Evolutionary conservation across 495 filamentous ascomycete genomes (phyloP), one percentile per base, ranked within the genome.

Genomic region (Ramalina intermedia): DNA sequence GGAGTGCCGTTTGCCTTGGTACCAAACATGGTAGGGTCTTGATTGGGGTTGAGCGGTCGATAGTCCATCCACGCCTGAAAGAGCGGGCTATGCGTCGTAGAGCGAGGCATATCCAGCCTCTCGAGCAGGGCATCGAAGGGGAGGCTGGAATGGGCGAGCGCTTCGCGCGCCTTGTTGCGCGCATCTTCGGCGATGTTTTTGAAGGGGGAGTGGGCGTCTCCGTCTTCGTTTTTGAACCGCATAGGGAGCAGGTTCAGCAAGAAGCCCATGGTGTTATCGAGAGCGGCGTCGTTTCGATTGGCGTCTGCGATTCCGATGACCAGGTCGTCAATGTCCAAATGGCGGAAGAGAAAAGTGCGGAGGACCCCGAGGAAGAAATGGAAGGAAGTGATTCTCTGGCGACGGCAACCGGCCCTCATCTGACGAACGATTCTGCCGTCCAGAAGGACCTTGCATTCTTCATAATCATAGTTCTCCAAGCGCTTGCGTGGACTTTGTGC

Each of bases 171-270:
- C 12, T 44, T 57, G 0, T 48, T 49, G 1, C 58, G 55, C 9
- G 60, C 54, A 13, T 51, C 41, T 12, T 24, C 23, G 4, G 56
- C 9, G 3, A 35, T 13, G 13, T 49, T 50, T 6, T 17, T 21
- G n/a, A 50, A 50, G 24, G 40, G 24, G 2, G 23, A 24, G 23
- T 24, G 23, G 0, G 4, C 23, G 6, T 58, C 41, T 6, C 4
- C 21, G 0, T 43, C 12, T 24, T 24, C 23, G 4, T 23, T 13
- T 24, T n/a, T 49, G 55, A 72, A 66, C 2, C 58, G 60, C 3
- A 77, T 27, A 0, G 75, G 62, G 0, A 79, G 58, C 2, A 76
- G 47, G 45, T 80, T 76, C 8, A 75, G 11, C 33, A 63, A 70
- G 53, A 26, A 65, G 46, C 8, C 76, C 69, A 50, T 29, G 40